These are phyloP conservation scores for Dioscorea dumetorum DNA, from an alignment of 106 monocot genomes.

Conservation along the genomic window DNA sequence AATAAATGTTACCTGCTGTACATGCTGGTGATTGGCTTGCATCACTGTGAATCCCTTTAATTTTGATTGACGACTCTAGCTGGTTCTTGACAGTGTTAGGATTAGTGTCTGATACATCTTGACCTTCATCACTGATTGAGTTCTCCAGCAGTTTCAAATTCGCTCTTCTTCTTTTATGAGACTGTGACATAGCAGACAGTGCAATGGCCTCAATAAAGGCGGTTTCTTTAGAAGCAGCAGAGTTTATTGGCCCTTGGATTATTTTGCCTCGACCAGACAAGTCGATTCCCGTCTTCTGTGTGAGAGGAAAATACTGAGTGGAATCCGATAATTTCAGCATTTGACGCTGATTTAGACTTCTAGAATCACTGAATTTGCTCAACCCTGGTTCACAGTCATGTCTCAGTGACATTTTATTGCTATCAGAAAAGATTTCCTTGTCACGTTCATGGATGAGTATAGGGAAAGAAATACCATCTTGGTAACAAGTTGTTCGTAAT, in stretches of 20 bases:
- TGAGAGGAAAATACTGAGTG: background rate
- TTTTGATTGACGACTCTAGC: slow-evolving; percentile 9
- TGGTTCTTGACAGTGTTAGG: slow-evolving; percentile 2
- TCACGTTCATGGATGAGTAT: background rate
- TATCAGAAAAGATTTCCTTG: background rate
- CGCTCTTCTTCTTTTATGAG: background rate
- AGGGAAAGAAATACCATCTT: background rate
- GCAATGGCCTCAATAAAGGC: slow-evolving; percentile 10
- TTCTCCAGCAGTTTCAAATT: background rate
- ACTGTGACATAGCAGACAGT: slow-evolving; percentile 5
- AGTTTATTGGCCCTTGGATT: slow-evolving; percentile 1
- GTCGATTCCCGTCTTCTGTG: background rate
- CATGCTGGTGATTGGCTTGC: background rate
- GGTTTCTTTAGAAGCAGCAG: slow-evolving; percentile 1
- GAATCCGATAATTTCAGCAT: background rate
- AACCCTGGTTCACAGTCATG: background rate
- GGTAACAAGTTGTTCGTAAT: background rate
- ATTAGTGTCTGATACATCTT: background rate
- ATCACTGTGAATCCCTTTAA: slow-evolving; percentile 8
- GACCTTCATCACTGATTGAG: slow-evolving; percentile 4
- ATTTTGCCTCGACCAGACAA: slow-evolving; percentile 5
- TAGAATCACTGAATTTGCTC: background rate
- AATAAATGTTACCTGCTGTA: slow-evolving; percentile 18
- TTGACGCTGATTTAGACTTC: background rate
- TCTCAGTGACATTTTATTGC: background rate